Conservation (phyloP, 1,284 basidiomycete species). For the Coriolopsis trogii region DNA sequence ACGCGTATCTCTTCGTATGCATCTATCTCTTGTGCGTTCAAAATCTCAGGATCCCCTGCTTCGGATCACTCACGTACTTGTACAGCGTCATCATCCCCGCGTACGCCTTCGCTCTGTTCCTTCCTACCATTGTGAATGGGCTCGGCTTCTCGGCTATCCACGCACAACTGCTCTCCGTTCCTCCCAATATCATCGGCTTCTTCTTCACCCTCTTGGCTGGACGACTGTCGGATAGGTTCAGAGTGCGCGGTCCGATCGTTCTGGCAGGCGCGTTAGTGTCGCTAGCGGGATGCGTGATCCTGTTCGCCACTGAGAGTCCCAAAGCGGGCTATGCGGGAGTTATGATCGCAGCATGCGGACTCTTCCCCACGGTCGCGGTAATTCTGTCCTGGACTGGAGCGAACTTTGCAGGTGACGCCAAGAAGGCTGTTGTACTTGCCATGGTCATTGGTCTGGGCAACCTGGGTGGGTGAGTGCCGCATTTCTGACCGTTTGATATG, state of each 20-base stretch:
- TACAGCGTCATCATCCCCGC: constrained; percentile 36
- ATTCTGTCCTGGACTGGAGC: constrained; percentile 66
- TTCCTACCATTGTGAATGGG: constrained; percentile 35
- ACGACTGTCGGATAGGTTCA: constrained; percentile 14
- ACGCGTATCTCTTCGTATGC: constrained; percentile 46
- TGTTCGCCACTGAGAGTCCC: constrained; percentile 50
- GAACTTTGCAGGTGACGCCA: constrained; percentile 71
- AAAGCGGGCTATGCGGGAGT: constrained; percentile 64
- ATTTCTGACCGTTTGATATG: too few relatives aligned
- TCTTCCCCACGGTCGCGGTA: constrained; percentile 63
- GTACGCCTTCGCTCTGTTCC: constrained; percentile 23
- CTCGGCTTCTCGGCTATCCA: constrained; percentile 31
- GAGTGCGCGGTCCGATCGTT: constrained; percentile 54
- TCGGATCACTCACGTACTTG: constrained; percentile 39
- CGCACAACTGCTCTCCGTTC: constrained; percentile 31
- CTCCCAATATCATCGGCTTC: too few relatives aligned
- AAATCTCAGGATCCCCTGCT: too few relatives aligned
- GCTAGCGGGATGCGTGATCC: constrained; percentile 64
- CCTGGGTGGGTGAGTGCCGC: constrained; percentile 49
- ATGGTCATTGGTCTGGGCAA: constrained; percentile 72
- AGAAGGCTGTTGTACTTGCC: constrained; percentile 64
- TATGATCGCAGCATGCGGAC: constrained; percentile 58
- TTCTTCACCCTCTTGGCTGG: too few relatives aligned
- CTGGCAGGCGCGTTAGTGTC: constrained; percentile 52
- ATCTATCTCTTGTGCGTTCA: constrained; percentile 22